Base-by-base conservation (phyloP, 2,329 filamentous ascomycete species). In the Diaporthe sp. region DNA sequence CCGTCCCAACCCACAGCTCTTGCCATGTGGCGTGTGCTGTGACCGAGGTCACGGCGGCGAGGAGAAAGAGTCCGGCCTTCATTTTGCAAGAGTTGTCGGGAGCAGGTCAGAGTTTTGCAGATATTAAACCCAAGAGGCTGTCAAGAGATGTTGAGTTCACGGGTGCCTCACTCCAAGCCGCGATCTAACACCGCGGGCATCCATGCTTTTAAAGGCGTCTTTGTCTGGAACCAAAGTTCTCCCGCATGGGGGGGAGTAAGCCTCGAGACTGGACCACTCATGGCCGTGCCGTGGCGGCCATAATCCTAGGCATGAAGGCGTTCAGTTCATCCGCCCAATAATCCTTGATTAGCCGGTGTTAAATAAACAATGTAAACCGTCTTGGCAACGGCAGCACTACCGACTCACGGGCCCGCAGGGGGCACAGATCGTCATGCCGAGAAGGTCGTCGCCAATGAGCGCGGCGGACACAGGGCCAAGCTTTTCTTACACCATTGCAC, bases 1-100 rank as follows among this genome's bases (percentile, higher is more conserved):
- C 72, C 12, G 60, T 73, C 44, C 72, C 72, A 6, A 74, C 72
- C 72, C 72, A 74, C 7, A 70, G 57, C 19, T 70, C 22, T 39
- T 74, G 72, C 72, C 72, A 74, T 46, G 72, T 74, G 10, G 72
- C 72, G 42, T 70, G 72, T 37, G 72, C 72, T 15, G 72, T 51
- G 49, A 60, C 72, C 51, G 61, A 58, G 31, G 72, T 68, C 58
- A 74, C 72, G 28, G 51, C 72, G 28, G 72, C 72, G 10, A 74
- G 62, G 34, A 74, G 61, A 51, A 67, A 2, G 44, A 74, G 60
- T 25, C 46, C 60, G 60, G 28, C 37, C 57, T 65, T 61, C 71
- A 73, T 73, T 15, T 55, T 73, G n/a, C 31, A 55, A 42, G 1
- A 37, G 13, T 25, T 9, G 5, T 53, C 46, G 42, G 17, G 22